Evolutionary conservation across 345 rosid species (phyloP).

Genomic region (Trapa incisa): DNA sequence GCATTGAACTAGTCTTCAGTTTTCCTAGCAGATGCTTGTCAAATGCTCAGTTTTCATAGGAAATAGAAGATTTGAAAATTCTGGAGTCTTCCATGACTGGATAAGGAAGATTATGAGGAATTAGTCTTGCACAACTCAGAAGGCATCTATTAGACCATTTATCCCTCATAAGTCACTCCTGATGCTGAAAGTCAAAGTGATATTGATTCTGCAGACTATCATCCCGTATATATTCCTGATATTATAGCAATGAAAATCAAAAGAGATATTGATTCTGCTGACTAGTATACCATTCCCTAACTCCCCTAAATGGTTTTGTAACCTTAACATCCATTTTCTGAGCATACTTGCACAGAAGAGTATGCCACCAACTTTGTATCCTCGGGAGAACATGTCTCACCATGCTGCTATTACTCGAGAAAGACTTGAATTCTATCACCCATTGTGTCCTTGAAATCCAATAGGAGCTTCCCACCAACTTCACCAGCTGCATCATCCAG

Average conservation of each 20-base stretch:
- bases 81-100: neutral
- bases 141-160: neutral
- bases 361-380: neutral
- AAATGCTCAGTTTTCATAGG: neutral
- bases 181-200: no score
- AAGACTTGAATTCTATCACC: slow-evolving; percentile 94
- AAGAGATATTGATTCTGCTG: neutral
- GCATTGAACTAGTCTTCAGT: neutral
- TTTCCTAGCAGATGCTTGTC: neutral
- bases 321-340: neutral
- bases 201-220: no score
- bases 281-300: neutral
- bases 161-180: no score
- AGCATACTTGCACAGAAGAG: neutral
- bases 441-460: slow-evolving; percentile 61
- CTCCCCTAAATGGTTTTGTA: neutral
- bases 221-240: neutral
- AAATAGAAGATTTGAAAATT: neutral
- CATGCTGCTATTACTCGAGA: slow-evolving; percentile 37
- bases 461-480: slow-evolving; percentile 59
- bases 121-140: neutral
- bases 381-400: neutral
- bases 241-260: neutral
- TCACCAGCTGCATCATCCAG: slow-evolving; percentile 65
- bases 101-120: neutral